A percentile compares a stretch with the other conserved stretches of the same genome.
Conservation (phyloP, 2,329 filamentous ascomycete species). For the Dactylellina leptospora region DNA sequence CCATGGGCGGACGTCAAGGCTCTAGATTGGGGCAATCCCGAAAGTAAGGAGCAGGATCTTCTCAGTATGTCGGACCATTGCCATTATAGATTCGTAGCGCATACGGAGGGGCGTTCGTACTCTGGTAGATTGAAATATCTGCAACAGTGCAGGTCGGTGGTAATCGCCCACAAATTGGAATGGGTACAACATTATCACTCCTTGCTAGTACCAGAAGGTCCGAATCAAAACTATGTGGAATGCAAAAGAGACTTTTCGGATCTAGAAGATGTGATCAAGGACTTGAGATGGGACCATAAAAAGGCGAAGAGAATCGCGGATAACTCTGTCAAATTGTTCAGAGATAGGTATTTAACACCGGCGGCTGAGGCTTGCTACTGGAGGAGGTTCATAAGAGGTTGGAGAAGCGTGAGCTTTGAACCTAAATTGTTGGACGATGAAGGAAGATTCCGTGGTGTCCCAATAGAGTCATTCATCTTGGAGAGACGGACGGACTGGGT, state of each 20-base stretch:
- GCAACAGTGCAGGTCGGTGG: constrained; percentile 65
- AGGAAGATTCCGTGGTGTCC: constrained; percentile 52
- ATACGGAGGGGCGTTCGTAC: constrained; percentile 67
- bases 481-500: constrained; percentile 40
- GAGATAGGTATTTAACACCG: constrained; percentile 66
- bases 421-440: constrained; percentile 57
- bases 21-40: constrained; percentile 61
- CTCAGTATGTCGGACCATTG: constrained; percentile 67
- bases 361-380: constrained; percentile 68
- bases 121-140: constrained; percentile 67
- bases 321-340: constrained; percentile 54
- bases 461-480: constrained; percentile 37
- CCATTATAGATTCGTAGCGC: constrained; percentile 66
- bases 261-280: constrained; percentile 60
- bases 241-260: constrained; percentile 63
- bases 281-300: constrained; percentile 62
- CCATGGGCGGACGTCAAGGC: constrained; percentile 60
- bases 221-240: constrained; percentile 65
- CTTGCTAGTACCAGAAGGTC: constrained; percentile 62
- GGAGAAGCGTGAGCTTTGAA: constrained; percentile 60
- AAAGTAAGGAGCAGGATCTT: constrained; percentile 61
- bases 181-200: constrained; percentile 65
- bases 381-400: constrained; percentile 63
- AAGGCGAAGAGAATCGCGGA: constrained; percentile 64
- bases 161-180: constrained; percentile 64